phyloP scores from a whole-genome alignment of 2,329 filamentous ascomycete genomes.

The Apiospora sp. region DNA sequence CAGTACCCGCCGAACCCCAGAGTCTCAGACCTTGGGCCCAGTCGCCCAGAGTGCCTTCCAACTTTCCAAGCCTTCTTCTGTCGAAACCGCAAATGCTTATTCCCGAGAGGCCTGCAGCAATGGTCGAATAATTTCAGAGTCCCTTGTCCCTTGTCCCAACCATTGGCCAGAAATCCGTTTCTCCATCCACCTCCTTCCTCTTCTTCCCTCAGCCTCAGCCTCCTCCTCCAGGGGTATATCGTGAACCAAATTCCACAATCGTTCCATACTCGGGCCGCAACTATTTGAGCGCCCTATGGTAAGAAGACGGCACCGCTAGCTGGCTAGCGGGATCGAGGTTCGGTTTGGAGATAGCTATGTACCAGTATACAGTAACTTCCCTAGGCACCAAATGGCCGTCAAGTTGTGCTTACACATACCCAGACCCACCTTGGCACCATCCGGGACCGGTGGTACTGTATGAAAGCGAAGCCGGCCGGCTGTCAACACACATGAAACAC shows the following conservation, averaged over 20 bases:
- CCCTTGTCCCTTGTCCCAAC: not conserved
- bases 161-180: not conserved
- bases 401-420: conserved; percentile 2
- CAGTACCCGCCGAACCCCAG: not conserved
- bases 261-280: not conserved
- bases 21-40: not conserved
- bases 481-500: not conserved
- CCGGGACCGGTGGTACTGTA: not conserved
- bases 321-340: not conserved
- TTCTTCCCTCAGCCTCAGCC: not conserved
- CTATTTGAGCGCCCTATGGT: not conserved
- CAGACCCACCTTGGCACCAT: not conserved
- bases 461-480: not conserved
- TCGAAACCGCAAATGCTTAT: not conserved
- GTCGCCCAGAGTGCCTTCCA: not conserved
- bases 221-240: not conserved
- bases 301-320: not conserved
- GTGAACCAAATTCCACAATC: not conserved
- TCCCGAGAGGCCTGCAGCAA: not conserved
- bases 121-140: not conserved
- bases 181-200: not conserved
- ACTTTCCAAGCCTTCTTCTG: not conserved
- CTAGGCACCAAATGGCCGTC: not conserved
- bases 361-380: no score
- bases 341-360: not conserved